phyloP scores from a whole-genome alignment of 805 yeast species.

The Starmerella cellae region DNA sequence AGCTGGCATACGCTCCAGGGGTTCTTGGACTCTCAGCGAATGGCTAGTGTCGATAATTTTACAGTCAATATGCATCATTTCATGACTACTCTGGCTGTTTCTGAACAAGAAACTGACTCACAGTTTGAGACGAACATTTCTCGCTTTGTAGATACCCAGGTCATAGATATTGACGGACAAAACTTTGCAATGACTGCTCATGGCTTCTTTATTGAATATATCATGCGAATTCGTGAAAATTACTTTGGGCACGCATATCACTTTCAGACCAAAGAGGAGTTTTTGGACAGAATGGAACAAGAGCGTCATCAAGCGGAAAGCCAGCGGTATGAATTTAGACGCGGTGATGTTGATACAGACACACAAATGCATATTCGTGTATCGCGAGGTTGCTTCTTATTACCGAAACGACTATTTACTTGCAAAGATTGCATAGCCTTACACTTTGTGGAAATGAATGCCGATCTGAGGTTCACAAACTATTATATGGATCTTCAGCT shows the following conservation, averaged over 20 bases:
- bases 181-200: constrained; percentile 57
- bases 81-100: constrained; percentile 29
- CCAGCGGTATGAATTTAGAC: constrained; percentile 7
- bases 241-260: constrained; percentile 80
- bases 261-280: constrained; percentile 80
- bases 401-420: constrained; percentile 65
- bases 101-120: constrained; percentile 31
- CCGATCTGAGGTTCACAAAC: constrained; percentile 76
- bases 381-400: constrained; percentile 50
- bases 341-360: constrained; percentile 55
- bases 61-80: constrained; percentile 53
- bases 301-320: background rate
- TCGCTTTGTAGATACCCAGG: constrained; percentile 39
- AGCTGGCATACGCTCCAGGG: constrained; percentile 81
- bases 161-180: constrained; percentile 51
- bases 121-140: constrained; percentile 31
- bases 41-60: constrained; percentile 59
- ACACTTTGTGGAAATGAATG: constrained; percentile 49
- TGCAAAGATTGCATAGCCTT: constrained; percentile 48
- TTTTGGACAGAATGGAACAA: constrained; percentile 19
- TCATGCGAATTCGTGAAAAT: constrained; percentile 67
- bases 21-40: constrained; percentile 46
- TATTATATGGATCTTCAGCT: constrained; percentile 84
- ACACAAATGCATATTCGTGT: constrained; percentile 60
- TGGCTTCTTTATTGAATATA: constrained; percentile 65